These are phyloP conservation scores for Kwoniella dejecticola DNA, from an alignment of 768 basidiomycete species.

Conservation along the genomic window DNA sequence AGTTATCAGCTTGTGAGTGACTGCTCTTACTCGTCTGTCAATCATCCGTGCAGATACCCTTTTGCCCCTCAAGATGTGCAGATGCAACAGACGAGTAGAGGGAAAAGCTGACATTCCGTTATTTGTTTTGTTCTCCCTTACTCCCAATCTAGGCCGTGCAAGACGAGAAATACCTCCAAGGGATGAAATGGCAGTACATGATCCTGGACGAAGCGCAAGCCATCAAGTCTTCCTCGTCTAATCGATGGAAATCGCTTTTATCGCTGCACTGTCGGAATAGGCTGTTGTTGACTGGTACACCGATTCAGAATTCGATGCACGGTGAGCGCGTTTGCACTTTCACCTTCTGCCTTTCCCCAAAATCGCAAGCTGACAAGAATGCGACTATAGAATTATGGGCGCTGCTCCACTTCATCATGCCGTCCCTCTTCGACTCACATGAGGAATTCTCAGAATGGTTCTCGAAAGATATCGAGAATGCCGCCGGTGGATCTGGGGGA, in stretches of 20 bases:
- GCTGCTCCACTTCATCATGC: conserved; percentile 98
- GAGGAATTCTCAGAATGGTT: conserved; percentile 99
- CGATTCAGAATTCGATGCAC: conserved; percentile 99
- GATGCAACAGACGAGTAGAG: too few species aligned
- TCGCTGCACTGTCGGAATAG: conserved; percentile 95
- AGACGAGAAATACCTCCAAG: conserved; percentile 97
- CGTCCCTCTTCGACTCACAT: conserved; percentile 96
- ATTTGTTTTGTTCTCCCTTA: neutral
- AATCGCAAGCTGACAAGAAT: conserved; percentile 1
- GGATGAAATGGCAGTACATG: conserved; percentile 99
- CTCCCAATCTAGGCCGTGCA: conserved; percentile 69
- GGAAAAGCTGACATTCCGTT: too few species aligned
- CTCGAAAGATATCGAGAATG: conserved; percentile 97
- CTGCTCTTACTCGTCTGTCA: neutral
- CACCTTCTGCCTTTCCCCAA: neutral
- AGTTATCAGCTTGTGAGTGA: conserved; percentile 85
- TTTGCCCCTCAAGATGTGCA: neutral
- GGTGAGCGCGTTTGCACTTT: conserved; percentile 60
- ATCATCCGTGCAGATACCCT: neutral
- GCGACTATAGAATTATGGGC: conserved; percentile 83
- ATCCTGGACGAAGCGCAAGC: conserved; percentile 99
- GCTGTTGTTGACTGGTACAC: conserved; percentile 91
- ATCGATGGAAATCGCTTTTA: conserved; percentile 94
- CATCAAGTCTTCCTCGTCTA: conserved; percentile 95
- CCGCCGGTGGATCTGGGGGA: conserved; percentile 81